Base-by-base conservation (phyloP, 176 grass and related monocot species). In the Carex littledalei region DNA sequence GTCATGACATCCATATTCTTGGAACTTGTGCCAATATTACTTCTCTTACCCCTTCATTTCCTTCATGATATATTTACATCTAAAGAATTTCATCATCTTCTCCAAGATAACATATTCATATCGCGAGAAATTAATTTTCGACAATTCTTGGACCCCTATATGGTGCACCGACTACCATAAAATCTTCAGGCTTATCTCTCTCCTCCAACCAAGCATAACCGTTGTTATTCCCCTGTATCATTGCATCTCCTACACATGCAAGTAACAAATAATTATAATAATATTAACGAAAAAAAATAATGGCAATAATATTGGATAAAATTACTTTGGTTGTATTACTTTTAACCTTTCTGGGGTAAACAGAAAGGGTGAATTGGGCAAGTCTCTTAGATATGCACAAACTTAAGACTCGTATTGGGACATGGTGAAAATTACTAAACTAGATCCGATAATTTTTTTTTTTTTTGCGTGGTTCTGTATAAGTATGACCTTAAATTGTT, bases 121-220 rank as follows among this genome's bases (percentile, higher is more conserved):
- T 11, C 8, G n/a, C 20, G 22, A 76, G 9, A 22, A 53, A 14
- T 45, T 52, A 76, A 24, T 53, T 11, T 29, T 53, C 71, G 20
- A 53, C 52, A 26, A 76, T 76, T 76, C 20, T 76, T 21, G 83
- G 91, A 52, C 88, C 91, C 67, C 81, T 87, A 80, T 90, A 92
- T 67, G 67, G 67, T 66, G 79, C 84, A 75, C 88, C 84, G 3
- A 90, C 70, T 45, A 92, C 88, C 39, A 80, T 17, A 80, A 90
- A 85, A 81, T 90, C 79, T 24, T 65, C 34, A 20, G 88, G 79
- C 75, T 1, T 81, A 63, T 90, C 88, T 41, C 18, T 73, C 47
- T 90, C 91, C 65, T 92, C 88, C 83, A 92, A 54, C 84, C 86
- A 92, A 39, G 80, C 91, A 84, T 92, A 88, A 53, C 45, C 67